These are phyloP conservation scores for Solanum appendiculatum DNA, from an alignment of 257 asterid species.

Conservation along the genomic window DNA sequence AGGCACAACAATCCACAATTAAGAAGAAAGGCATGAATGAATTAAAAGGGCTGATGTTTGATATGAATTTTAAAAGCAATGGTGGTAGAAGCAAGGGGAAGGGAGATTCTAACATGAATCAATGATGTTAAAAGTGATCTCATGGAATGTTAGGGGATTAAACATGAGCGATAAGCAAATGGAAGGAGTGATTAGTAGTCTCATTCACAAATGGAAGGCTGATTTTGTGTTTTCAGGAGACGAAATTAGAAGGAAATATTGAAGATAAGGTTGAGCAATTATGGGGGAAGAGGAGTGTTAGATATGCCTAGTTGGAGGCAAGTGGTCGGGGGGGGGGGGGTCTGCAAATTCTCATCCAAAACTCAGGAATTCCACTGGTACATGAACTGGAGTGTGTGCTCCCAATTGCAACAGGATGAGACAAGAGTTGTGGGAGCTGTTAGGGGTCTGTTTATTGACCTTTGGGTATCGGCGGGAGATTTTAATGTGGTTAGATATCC, in stretches of 20 bases:
- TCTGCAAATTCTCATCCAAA: not conserved
- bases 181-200: not conserved
- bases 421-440: not conserved
- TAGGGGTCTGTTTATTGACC: not conserved
- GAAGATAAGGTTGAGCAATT: not conserved
- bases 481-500: not conserved
- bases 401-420: not conserved
- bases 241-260: not conserved
- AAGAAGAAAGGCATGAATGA: not conserved
- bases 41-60: not conserved
- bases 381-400: not conserved
- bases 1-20: not conserved
- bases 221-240: not conserved
- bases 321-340: not conserved
- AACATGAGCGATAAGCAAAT: not conserved
- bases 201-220: not conserved
- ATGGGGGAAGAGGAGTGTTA: not conserved
- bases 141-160: not conserved
- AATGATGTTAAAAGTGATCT: not conserved
- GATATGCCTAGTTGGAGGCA: not conserved
- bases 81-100: not conserved
- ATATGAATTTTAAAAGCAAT: not conserved
- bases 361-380: not conserved
- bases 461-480: not conserved
- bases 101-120: not conserved